Evolutionary conservation across 345 rosid species (phyloP), one percentile per base, ranked within the genome.

Genomic region (Jatropha curcas): DNA sequence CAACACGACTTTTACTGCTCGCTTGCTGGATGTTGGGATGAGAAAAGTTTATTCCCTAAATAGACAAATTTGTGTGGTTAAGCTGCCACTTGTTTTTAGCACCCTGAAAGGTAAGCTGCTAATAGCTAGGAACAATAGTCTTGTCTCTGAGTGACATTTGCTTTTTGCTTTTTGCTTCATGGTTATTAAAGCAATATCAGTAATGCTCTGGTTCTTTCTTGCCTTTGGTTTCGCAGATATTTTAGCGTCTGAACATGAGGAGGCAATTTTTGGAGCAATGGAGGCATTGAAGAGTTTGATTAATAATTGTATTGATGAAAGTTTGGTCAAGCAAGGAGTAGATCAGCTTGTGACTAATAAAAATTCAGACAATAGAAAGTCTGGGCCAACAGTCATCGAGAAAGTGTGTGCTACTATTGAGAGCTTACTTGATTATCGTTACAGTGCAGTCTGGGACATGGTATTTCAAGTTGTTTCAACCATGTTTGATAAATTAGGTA

Each of bases 211-310:
- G 60, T 39, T 39, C 35, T 71, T 57, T 64, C 17, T 52, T 17
- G 22, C 37, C 68, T 65, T 67, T 45, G 7, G 68, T 77, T 74
- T 84, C 81, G 76, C 85, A 95, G 99, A 92, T 84, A 85, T 91
- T 81, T 14, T 92, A 81, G 90, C 86, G n/a, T 89, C 92, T 13
- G 96, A 92, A 73, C 97, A 95, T n/a, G 96, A 95, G 81, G 99
- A 92, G 85, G 94, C 99, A 50, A 83, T 92, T 75, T 84, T 84
- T 82, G 90, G 96, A 30, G 93, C 97, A 65, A 86, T 78, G 5
- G 96, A 88, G 76, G 84, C 97, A 16, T 84, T 88, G 48, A 95
- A 90, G 84, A 87, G 78, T 79, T 81, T 89, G 71, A 88, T 95
- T 76, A 64, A 72, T 67, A 76, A 84, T 56, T 92, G 99, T 67